Base-by-base conservation (phyloP, 495 filamentous ascomycete species). In the Aspergillus hancockii region DNA sequence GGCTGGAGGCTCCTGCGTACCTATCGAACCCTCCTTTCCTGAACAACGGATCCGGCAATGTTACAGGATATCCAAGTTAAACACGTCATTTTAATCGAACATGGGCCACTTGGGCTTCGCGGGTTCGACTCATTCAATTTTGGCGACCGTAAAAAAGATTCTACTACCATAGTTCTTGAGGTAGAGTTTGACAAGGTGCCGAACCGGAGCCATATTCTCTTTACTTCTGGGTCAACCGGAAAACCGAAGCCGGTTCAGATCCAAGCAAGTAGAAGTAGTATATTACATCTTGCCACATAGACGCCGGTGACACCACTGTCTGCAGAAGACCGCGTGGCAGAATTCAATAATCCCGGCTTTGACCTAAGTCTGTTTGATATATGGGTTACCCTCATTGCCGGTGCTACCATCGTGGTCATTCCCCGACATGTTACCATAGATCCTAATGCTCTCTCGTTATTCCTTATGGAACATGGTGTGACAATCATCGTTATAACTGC, bases 161-260 rank as follows among this genome's bases (percentile, higher is more conserved):
- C n/a, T n/a, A 28, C 53, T 30, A 8, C 7, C 16, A 21, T 28
- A 5, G 19, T 55, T 3, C 53, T 41, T 12, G 30, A 56, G 10
- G 49, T 25, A 22, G 41, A 47, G 5, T 49, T 49, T 49, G n/a
- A 21, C 31, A 14, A 23, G 14, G 9, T 30, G 21, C 21, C 41
- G 12, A 2, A 19, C 40, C 10, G 54, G 18, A 61, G 52, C 31
- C 62, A 65, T 31, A 51, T 65, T 19, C 32, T 61, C 21, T 51
- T 55, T 30, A 61, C 58, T 8, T 65, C 58, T 23, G 58, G 54
- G 6, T 23, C 41, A n/a, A 56, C 22, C 18, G 40, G 54, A 16
- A 49, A 49, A 22, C 54, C 54, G 19, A 56, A 56, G 28, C 45
- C 58, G 0, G 54, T 61, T 19, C 51, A 56, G 34, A 54, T 58